Evolutionary conservation across 805 yeast species (phyloP).

Genomic region (Candida krabiensis): DNA sequence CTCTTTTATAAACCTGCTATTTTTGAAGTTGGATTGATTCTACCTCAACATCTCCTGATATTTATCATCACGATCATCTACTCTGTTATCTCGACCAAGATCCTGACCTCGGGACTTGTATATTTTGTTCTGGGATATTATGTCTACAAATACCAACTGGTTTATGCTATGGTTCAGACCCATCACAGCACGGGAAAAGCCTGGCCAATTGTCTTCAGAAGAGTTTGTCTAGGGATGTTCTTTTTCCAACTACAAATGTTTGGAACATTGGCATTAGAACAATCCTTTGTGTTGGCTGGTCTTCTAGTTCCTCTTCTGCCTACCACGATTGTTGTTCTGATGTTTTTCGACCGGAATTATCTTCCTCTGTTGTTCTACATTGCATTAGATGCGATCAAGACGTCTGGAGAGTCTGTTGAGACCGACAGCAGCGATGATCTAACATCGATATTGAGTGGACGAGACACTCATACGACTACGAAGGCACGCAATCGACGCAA

Average conservation of each 20-base stretch:
- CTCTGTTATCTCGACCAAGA: conserved; percentile 61
- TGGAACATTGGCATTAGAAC: conserved; percentile 62
- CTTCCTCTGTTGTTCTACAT: conserved; percentile 54
- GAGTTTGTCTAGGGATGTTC: conserved; percentile 54
- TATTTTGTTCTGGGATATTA: conserved; percentile 58
- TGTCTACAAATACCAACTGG: conserved; percentile 61
- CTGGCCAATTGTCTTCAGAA: conserved; percentile 62
- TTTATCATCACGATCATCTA: conserved; percentile 59
- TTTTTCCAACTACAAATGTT: conserved; percentile 63
- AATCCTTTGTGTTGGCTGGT: conserved; percentile 49
- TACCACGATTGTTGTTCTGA: conserved; percentile 43
- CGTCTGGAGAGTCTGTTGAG: conserved; percentile 34
- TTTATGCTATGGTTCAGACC: conserved; percentile 61
- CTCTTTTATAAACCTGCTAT: conserved; percentile 56
- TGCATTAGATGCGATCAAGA: conserved; percentile 57
- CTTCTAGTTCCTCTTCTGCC: conserved; percentile 50
- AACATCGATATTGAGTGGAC: conserved; percentile 14
- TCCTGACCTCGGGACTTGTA: conserved; percentile 55
- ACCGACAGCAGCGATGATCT: conserved; percentile 21
- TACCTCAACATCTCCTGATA: conserved; percentile 62
- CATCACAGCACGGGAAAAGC: conserved; percentile 67
- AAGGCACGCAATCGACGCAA: conserved; percentile 6
- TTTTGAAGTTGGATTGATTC: conserved; percentile 59
- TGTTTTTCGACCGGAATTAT: conserved; percentile 55
- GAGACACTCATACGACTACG: conserved; percentile 3